Base-by-base conservation (phyloP, 352 stramenopile genomes). In the Aphanomyces euteiches region DNA sequence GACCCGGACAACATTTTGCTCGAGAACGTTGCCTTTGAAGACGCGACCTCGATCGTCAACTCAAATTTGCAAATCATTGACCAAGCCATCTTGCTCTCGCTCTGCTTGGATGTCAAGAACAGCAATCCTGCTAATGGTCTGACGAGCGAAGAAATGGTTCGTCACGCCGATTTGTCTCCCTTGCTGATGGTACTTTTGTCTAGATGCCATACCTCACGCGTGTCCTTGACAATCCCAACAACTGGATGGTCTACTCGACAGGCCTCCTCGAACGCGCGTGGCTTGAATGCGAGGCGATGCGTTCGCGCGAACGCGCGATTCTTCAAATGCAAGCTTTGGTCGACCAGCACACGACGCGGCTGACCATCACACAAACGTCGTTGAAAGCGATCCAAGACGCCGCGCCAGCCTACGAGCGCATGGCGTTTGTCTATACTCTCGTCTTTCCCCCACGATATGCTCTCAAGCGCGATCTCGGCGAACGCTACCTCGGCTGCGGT, bases 21-120 rank as follows among this genome's bases (percentile, higher is more conserved):
- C 36, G 96, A 99, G 77, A 79, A 85, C 17, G 90, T 98, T 37
- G 77, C 89, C 63, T 98, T 98, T 59, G 85, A 91, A 66, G 84
- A 93, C 70, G 75, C 72, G 43, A 74, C 75, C 47, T 66, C 84
- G 37, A 89, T 81, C 6, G 74, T 90, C 34, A 82, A 92, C 60
- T 80, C 80, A 34, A 92, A 92, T 63, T 71, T 95, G 56, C 84
- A 90, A 72, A 81, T 83, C 36, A 79, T 90, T 3, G 87, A 95
- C 69, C 87, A 94, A 73, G 85, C 95, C 38, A 96, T 99, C 64
- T 63, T 98, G 7, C 74, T 98, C 13, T 93, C 90, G 40, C 73
- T 98, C n/a, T 99, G 96, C 75, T 77, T 98, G 41, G 95, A 98
- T 75, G 94, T 98, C 7, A 98, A 98, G 75, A 98, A 98, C 79